phyloP scores from a whole-genome alignment of 306 rosid genomes.

The Spatholobus suberectus region DNA sequence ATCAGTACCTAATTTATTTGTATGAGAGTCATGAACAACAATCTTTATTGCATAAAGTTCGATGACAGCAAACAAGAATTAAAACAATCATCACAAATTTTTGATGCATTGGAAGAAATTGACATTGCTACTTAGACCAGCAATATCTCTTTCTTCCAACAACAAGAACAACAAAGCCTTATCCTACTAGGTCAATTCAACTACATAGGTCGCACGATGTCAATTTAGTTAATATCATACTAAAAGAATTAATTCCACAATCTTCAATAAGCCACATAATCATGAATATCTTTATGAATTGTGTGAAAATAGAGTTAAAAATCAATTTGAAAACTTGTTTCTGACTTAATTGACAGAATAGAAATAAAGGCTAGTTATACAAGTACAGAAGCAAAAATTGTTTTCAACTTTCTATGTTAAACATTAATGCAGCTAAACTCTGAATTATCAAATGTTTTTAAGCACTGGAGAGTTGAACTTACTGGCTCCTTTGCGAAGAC shows the following conservation, averaged over 20 bases:
- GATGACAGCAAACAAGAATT: not conserved
- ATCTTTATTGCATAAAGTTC: not conserved
- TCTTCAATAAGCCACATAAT: constrained; percentile 3
- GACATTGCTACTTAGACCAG: not conserved
- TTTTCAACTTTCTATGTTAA: not conserved
- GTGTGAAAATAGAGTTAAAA: not conserved
- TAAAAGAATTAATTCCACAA: not conserved
- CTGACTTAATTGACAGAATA: not conserved
- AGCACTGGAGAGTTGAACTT: constrained; percentile 40
- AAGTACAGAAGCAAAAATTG: not conserved
- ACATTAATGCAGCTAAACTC: constrained; percentile 7
- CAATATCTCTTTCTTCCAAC: not conserved
- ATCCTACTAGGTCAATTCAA: not conserved
- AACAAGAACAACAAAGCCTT: not conserved
- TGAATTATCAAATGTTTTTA: not conserved
- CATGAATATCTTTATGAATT: not conserved
- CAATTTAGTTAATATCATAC: not conserved
- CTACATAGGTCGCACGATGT: not conserved
- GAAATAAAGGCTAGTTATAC: not conserved
- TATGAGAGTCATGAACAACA: not conserved
- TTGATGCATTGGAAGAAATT: not conserved
- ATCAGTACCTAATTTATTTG: not conserved
- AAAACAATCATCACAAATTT: not conserved
- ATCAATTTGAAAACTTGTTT: constrained; percentile 4
- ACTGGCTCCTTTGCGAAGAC: constrained; percentile 94